Percentiles rank a stretch among this genome's conserved stretches.
Conservation (phyloP, 176 grass and related monocot genomes). For the Triticum turgidum region DNA sequence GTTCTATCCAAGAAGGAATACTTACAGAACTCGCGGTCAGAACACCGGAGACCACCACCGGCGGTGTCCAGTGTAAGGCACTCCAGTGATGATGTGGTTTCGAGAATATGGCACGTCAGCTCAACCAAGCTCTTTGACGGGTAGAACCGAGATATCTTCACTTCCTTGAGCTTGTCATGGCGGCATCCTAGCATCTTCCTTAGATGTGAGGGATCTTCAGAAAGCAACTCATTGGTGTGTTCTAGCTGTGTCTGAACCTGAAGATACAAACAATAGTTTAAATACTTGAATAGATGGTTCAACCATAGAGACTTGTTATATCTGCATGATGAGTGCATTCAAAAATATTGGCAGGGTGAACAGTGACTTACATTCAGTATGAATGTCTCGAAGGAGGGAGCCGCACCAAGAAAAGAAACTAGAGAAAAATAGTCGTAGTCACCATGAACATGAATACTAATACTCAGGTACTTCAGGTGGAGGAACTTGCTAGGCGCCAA, state of each 20-base stretch:
- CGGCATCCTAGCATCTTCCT: not conserved
- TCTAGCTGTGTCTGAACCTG: not conserved
- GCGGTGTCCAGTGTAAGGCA: not conserved
- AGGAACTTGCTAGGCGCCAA: not conserved
- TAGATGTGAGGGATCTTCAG: not conserved
- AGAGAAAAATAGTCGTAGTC: not conserved
- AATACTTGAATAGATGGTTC: not conserved
- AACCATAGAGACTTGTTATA: not conserved
- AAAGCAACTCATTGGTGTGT: not conserved
- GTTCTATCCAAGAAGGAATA: not conserved
- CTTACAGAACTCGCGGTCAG: not conserved
- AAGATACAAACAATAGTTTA: not conserved
- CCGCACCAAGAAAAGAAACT: not conserved
- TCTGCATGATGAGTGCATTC: not conserved
- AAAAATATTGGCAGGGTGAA: not conserved
- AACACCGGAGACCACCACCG: not conserved
- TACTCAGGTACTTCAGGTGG: not conserved
- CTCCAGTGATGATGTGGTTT: not conserved
- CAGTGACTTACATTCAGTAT: not conserved
- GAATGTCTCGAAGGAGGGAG: not conserved
- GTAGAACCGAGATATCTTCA: not conserved
- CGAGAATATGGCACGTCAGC: not conserved
- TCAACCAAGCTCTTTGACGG: not conserved
- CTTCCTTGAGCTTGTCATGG: not conserved
- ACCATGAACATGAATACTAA: not conserved